Base-by-base conservation (phyloP, 768 basidiomycete species). In the Podaxis sp. region DNA sequence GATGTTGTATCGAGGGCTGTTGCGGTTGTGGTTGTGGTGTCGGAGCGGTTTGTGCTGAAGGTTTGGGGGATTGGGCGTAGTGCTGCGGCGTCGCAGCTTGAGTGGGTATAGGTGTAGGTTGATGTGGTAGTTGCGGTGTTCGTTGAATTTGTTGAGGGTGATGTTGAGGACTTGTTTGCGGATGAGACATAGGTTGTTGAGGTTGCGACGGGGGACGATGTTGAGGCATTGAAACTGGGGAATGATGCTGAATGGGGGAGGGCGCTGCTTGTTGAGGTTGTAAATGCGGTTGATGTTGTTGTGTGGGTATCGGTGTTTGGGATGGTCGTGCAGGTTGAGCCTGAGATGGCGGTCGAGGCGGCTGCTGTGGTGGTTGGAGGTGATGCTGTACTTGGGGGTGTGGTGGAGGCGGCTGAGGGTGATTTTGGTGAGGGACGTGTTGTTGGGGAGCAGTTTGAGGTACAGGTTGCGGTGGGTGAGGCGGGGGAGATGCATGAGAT, bases 331-430 rank as follows among this genome's bases (percentile, higher is more conserved):
- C 38, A 19, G 39, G 44, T 55, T 51, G 63, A 11, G 15, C 57
- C 36, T n/a, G 58, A 28, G 53, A 62, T 42, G 38, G 63, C 38
- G 52, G 65, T 2, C 58, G 61, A 4, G 58, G 57, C 6, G 57
- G 64, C 17, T 66, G 65, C 48, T 65, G 57, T 8, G 57, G 61
- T 36, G 63, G 65, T 48, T 67, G 66, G n/a, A 68, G 66, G 42
- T 63, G 52, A 26, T 70, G 68, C 9, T 65, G 67, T 8, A 57
- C 46, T 46, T 71, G 71, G 9, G 57, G 54, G 3, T 61, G 71
- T 48, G 61, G 67, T 9, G 63, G 66, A 19, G 30, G 63, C 19
- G 63, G 70, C 22, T 69, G 66, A 13, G 44, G n/a, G 12, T 61
- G 52, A 38, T 13, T 48, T 6, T 24, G 28, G 1, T 49, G 38